A percentile compares a stretch with the other conserved stretches of the same genome.
These are phyloP conservation scores for Komagataella pseudopastoris DNA, from an alignment of 805 yeast genomes.

Conservation along the genomic window DNA sequence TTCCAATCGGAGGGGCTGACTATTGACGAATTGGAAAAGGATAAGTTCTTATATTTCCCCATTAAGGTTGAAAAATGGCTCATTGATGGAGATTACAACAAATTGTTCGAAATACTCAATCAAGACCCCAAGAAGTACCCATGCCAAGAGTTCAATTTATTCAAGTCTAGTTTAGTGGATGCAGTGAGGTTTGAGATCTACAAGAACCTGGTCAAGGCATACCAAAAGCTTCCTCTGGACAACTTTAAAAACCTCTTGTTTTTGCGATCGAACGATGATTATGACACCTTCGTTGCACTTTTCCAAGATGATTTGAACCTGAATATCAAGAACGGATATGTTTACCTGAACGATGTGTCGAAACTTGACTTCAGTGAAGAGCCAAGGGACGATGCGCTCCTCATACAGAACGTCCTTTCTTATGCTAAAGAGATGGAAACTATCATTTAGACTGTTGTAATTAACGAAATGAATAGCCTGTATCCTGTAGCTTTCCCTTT, in stretches of 20 bases:
- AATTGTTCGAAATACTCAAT: constrained; percentile 57
- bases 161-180: constrained; percentile 59
- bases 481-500: not conserved
- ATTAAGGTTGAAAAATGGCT: constrained; percentile 83
- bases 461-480: not conserved
- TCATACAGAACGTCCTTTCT: constrained; percentile 61
- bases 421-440: constrained; percentile 91
- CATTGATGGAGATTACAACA: constrained; percentile 93
- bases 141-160: constrained; percentile 63
- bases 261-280: constrained; percentile 30
- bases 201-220: constrained; percentile 68
- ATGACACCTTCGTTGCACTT: constrained; percentile 23
- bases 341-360: constrained; percentile 25
- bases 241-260: constrained; percentile 77
- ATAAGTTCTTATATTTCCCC: constrained; percentile 68
- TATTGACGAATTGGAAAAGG: constrained; percentile 44
- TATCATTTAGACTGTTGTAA: constrained; percentile 40
- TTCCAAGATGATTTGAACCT: constrained; percentile 47
- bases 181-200: constrained; percentile 85
- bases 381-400: constrained; percentile 24
- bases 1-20: constrained; percentile 33
- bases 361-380: constrained; percentile 14
- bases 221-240: constrained; percentile 59
- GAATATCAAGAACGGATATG: constrained; percentile 36
- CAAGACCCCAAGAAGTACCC: constrained; percentile 48